Evolutionary conservation across 768 basidiomycete species (phyloP), one percentile per base, ranked within the genome.

Genomic region (Phanerochaete sordida): DNA sequence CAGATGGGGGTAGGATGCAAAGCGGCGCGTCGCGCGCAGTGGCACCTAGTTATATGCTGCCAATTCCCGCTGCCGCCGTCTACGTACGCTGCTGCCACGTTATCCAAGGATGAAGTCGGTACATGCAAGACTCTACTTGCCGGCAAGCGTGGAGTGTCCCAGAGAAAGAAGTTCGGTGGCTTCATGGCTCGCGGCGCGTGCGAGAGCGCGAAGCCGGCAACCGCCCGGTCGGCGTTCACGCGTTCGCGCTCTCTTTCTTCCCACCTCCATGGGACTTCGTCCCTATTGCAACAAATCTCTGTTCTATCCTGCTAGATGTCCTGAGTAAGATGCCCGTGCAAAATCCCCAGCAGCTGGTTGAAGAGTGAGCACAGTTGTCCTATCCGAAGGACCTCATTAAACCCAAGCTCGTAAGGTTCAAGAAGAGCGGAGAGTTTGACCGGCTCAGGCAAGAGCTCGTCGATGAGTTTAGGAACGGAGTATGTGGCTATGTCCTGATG

Each of bases 391-490:
- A 44, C 28, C 23, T 16, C 26, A 19, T 54, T 21, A 23, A 52
- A 24, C 62, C 48, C 16, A 27, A 49, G 45, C 33, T 39, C n/a
- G 19, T 39, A 33, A 91, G 89, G 65, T 91, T 90, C 76, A 90
- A 91, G 72, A 86, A 85, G 66, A 88, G 87, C 12, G 89, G 88
- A 28, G 87, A 91, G 73, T 90, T 90, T 64, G 88, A 91, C 64
- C 82, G 85, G 24, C 69, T 90, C 62, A 80, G 89, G 51, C 81
- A 82, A 52, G 84, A 90, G 71, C 74, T 91, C 24, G 70, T 90
- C 37, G 66, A 77, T 6, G 76, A 85, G 66, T 88, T 89, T 70
- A 81, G 84, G 65, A 78, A 75, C 64, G 81, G 84, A 66, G 88
- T 89, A 70, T 61, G 83, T 75, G 19, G 45, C 57, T 59, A 56